Evolutionary conservation across 257 asterid species (phyloP).

Genomic region (Solanum etuberosum): DNA sequence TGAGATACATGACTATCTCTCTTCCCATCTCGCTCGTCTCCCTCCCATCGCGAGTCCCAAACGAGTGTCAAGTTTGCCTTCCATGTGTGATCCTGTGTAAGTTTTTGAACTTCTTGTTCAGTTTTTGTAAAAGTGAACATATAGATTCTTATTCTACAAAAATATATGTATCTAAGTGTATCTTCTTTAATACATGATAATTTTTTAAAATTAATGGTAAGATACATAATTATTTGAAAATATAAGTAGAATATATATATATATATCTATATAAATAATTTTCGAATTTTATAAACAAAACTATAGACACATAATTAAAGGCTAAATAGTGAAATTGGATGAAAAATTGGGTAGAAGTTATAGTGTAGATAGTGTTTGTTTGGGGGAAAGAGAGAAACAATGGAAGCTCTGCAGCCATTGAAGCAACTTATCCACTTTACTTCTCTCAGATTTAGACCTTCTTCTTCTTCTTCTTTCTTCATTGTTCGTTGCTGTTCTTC

Average conservation of each 20-base stretch:
- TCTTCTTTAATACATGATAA: no score
- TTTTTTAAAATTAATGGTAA: background rate
- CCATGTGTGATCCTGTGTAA: no score
- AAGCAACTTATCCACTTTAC: constrained; percentile 40
- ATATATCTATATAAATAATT: no score
- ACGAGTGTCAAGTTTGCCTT: no score
- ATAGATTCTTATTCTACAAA: no score
- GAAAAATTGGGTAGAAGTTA: background rate
- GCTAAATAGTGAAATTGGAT: background rate
- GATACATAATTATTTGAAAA: no score
- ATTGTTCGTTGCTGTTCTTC: constrained; percentile 46
- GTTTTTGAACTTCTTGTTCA: no score
- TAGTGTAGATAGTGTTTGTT: background rate
- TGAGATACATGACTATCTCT: background rate
- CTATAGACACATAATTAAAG: background rate
- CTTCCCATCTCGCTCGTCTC: no score
- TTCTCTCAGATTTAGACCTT: constrained; percentile 5
- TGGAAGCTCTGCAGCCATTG: constrained; percentile 52
- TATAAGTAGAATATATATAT: no score
- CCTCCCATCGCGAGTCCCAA: no score
- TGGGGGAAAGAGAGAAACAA: background rate
- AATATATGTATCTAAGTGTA: background rate
- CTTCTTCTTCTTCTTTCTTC: constrained; percentile 11
- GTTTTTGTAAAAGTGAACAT: no score
- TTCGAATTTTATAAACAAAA: background rate